These are phyloP conservation scores for Yamadazyma atlantica DNA, from an alignment of 1,139 yeast species.

Conservation along the genomic window DNA sequence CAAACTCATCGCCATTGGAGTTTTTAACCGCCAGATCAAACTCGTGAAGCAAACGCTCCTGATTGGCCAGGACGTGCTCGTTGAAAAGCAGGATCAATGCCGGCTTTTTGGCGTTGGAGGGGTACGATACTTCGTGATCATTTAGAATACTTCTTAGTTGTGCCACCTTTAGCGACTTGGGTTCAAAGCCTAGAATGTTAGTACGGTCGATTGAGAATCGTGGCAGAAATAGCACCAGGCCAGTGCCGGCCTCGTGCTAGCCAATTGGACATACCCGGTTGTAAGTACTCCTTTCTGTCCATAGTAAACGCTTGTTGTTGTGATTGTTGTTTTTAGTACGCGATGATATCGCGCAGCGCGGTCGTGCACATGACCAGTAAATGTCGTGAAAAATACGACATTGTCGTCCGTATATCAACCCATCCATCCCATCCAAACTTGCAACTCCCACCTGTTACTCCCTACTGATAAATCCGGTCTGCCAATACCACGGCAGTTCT, in stretches of 20 bases:
- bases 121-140: slow-evolving; percentile 55
- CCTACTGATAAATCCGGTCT: too few species aligned
- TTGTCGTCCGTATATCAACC: too few species aligned
- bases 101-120: slow-evolving; percentile 63
- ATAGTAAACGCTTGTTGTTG: too few species aligned
- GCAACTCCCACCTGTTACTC: too few species aligned
- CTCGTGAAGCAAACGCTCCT: slow-evolving; percentile 28
- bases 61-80: slow-evolving; percentile 42
- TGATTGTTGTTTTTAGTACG: too few species aligned
- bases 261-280: slow-evolving; percentile 21
- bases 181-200: slow-evolving; percentile 51
- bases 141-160: slow-evolving; percentile 62
- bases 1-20: slow-evolving; percentile 26
- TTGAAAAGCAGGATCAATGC: slow-evolving; percentile 56
- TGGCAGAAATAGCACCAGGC: neutral
- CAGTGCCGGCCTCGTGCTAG: too few species aligned
- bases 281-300: slow-evolving; percentile 24
- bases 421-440: too few species aligned
- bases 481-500: too few species aligned
- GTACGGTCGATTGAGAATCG: slow-evolving; percentile 1
- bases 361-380: neutral
- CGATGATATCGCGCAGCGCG: neutral
- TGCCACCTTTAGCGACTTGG: slow-evolving; percentile 58
- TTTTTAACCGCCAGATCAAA: slow-evolving; percentile 16
- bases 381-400: too few species aligned